Evolutionary conservation across 306 rosid genomes (phyloP), one percentile per base, ranked within the genome.

Genomic region (Comarum palustre): DNA sequence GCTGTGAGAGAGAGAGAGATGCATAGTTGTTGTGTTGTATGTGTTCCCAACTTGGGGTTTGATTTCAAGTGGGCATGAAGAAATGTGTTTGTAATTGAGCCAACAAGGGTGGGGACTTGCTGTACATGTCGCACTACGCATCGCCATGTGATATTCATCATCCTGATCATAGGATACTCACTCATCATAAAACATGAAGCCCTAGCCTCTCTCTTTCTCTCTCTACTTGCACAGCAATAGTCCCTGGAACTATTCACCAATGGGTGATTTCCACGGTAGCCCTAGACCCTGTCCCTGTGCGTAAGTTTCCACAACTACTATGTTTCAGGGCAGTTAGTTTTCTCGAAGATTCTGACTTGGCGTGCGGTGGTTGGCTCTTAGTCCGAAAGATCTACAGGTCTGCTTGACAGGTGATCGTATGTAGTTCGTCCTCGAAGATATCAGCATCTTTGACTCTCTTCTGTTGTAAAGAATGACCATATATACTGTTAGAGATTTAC

Each of bases 41-140:
- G 73, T 89, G 96, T 87, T 87, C 89, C 97, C 92, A 77, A 83
- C 68, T 86, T 86, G 87, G 96, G 91, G 91, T 79, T 84, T 73
- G 81, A 77, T 79, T 77, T 88, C 87, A 89, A 89, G 95, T 89
- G 98, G 79, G 78, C 63, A 77, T 84, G 36, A 42, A 76, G 65
- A 87, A 76, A 67, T 39, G 72, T 91, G 99, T 91, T 86, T 83
- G 93, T 78, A 73, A 85, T 90, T 74, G 79, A 80, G 87, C 81
- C 58, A 88, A 82, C 96, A 89, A 77, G 24, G 67, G 97, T 89
- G 99, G 97, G 97, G 83, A 90, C 96, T 81, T 24, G 79, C 34
- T 91, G 99, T 90, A 84, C 75, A 82, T 84, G 83, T 84, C 93
- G 75, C 88, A 51, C 76, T 84, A 73, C 86, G 81, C 91, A 88